Base-by-base conservation (phyloP, 495 filamentous ascomycete genomes). In the Xylaria acuta region DNA sequence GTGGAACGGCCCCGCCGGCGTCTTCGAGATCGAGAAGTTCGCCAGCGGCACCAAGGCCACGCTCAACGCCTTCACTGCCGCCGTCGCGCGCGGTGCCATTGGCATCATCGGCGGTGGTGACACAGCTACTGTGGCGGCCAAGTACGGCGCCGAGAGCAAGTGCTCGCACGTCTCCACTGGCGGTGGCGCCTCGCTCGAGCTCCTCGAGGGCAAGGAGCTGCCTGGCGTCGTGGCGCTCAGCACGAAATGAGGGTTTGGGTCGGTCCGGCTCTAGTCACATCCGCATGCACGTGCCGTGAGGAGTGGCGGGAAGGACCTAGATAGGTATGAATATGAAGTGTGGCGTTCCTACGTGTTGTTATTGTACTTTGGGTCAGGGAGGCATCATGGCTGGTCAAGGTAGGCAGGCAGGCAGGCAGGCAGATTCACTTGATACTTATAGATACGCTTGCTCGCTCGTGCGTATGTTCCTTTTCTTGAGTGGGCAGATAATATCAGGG, bases 41-140 rank as follows among this genome's bases (percentile, higher is more conserved):
- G 93, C 94, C 75, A 90, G 87, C 32, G 96, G 93, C 72, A 98
- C 96, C 74, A 95, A 97, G 90, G 86, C 88, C 60, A 96, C 93
- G 27, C 90, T 98, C 75, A 91, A 98, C 75, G 93, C 92, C 63
- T 93, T 90, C 34, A 94, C 98, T 32, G 84, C 84, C 12, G 97
- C 94, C 64, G 91, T 91, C 40, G 82, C 93, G 82, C 88, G 82
- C 38, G 95, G 93, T 76, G 91, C 93, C 84, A 97, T 94, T 74
- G 97, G 98, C 76, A 98, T 99, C 84, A 97, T 99, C 78, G 96
- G 96, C 71, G 96, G 96, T 79, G 96, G 96, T 81, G 96, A 99
- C 83, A 99, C 96, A 56, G 96, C 96, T 53, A 99, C 96, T 47
- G 97, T 97, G 36, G 96, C 97, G 64, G 95, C 95, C 80, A 98